Evolutionary conservation across 371 early-diverging fungal species (phyloP).

Genomic region (Syncephalastrum sp.): DNA sequence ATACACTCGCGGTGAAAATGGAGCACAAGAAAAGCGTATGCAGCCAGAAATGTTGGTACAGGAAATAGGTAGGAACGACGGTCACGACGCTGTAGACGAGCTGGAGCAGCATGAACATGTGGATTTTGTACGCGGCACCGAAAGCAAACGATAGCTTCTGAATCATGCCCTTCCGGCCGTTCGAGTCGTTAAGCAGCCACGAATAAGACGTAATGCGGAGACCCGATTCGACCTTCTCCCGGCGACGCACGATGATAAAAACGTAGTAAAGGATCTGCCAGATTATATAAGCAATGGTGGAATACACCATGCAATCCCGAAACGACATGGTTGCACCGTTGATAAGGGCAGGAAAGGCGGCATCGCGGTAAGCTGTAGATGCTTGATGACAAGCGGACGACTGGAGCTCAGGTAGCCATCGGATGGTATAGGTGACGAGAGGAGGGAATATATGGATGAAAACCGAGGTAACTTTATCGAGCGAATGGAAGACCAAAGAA

Average conservation of each 20-base stretch:
- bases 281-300: constrained; percentile 57
- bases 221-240: constrained; percentile 66
- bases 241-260: constrained; percentile 58
- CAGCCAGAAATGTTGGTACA: constrained; percentile 50
- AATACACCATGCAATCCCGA: constrained; percentile 35
- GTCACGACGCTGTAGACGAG: constrained; percentile 56
- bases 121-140: constrained; percentile 54
- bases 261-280: constrained; percentile 72
- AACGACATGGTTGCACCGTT: constrained; percentile 29
- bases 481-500: constrained; percentile 62
- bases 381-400: constrained; percentile 18
- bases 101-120: constrained; percentile 70
- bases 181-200: constrained; percentile 61
- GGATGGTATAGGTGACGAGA: constrained; percentile 57
- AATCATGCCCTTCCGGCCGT: constrained; percentile 47
- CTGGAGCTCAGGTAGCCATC: constrained; percentile 57
- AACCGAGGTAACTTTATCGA: constrained; percentile 75
- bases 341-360: constrained; percentile 47
- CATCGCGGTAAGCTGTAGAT: constrained; percentile 27
- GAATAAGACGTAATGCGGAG: constrained; percentile 66
- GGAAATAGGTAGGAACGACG: constrained; percentile 39
- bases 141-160: constrained; percentile 49
- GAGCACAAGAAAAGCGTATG: constrained; percentile 57
- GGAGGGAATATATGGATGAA: constrained; percentile 73
- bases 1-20: constrained; percentile 62